Conservation (phyloP, 139 green algal species). For the Raphidocelis subcapitata region DNA sequence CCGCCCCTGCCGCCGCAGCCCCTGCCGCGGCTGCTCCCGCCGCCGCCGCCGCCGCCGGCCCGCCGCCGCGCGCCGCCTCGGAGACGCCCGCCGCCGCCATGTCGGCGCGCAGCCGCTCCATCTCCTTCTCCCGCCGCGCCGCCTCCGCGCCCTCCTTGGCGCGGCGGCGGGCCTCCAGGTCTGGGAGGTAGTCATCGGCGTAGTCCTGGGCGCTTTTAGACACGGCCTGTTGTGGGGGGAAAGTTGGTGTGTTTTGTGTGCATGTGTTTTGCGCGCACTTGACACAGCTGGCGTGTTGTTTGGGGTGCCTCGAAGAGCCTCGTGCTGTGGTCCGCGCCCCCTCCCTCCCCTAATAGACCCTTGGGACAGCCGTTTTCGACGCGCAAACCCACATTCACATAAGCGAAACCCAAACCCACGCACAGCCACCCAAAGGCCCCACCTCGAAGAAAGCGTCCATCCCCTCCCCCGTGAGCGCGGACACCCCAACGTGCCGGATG, state of each 20-base stretch:
- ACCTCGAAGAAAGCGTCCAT: conserved; percentile 86
- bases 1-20: not conserved
- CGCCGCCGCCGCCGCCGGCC: not conserved
- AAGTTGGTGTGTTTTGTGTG: too few relatives aligned
- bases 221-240: conserved; percentile 38
- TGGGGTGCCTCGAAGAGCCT: not conserved
- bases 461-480: conserved; percentile 86
- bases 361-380: not conserved
- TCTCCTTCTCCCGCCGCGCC: conserved; percentile 44
- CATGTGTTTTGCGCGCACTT: too few relatives aligned
- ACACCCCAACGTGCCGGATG: conserved; percentile 83
- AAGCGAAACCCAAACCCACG: not conserved
- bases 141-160: conserved; percentile 45
- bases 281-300: not conserved
- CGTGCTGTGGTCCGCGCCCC: not conserved
- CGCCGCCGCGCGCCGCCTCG: not conserved
- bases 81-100: conserved; percentile 16
- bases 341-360: not conserved
- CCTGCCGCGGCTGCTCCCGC: not conserved
- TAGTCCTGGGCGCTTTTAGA: conserved; percentile 67
- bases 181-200: conserved; percentile 64
- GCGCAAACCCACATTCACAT: not conserved
- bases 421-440: not conserved
- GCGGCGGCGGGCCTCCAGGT: conserved; percentile 48
- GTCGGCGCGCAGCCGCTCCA: conserved; percentile 60